Percentiles rank a stretch among this genome's conserved stretches.
These are phyloP conservation scores for Cotoneaster glaucophyllus DNA, from an alignment of 306 rosid species.

Conservation along the genomic window DNA sequence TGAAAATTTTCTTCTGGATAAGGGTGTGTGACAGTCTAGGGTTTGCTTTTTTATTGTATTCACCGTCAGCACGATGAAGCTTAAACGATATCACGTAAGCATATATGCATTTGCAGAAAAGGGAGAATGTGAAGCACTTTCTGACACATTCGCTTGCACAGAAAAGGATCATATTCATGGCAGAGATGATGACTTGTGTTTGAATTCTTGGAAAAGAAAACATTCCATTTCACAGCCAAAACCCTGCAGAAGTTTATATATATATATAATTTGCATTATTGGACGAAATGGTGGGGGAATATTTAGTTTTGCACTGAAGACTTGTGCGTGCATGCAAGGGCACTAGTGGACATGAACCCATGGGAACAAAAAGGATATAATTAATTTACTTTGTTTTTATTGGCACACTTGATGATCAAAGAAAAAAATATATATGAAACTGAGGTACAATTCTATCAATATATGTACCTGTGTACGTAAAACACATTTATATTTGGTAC, in stretches of 20 bases:
- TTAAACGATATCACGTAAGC: neutral
- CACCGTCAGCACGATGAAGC: neutral
- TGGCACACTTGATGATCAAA: neutral
- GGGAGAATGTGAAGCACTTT: neutral
- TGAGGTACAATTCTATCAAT: neutral
- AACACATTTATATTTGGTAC: neutral
- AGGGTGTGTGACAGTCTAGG: neutral
- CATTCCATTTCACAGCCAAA: neutral
- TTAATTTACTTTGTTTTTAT: neutral
- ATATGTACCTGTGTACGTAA: neutral
- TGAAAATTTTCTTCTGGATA: neutral
- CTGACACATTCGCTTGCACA: conserved; percentile 9
- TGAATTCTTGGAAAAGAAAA: neutral
- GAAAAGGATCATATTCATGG: neutral
- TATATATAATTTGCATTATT: neutral
- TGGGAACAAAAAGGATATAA: neutral
- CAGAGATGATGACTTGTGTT: neutral
- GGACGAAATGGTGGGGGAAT: neutral
- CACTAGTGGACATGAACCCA: neutral
- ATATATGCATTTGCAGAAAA: neutral
- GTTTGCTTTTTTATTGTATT: neutral
- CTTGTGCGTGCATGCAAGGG: neutral
- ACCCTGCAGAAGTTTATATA: neutral
- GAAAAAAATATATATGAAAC: neutral
- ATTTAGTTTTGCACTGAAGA: neutral